Base-by-base conservation (phyloP, 2,329 filamentous ascomycete genomes). In the Apiospora arundinis region DNA sequence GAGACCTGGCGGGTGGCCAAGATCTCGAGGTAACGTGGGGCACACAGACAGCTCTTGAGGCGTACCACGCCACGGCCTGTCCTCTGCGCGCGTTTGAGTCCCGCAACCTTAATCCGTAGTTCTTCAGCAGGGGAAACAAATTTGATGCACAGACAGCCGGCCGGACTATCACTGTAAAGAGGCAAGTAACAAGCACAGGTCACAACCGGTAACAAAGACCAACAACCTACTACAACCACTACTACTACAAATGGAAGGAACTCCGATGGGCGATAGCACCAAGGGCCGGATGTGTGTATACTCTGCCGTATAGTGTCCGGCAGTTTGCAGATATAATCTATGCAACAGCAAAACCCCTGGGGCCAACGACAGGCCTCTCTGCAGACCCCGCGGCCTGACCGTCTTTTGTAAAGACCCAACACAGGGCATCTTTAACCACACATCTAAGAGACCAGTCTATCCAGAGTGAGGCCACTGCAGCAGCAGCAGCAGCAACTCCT, bases 61-160 rank as follows among this genome's bases (percentile, higher is more conserved):
- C 49, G 49, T 11, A 18, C 7, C 9, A 25, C 18, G 11, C 25
- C 49, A 60, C 52, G 18, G 25, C 2, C 28, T 37, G 52, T 32
- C 28, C 28, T n/a, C 28, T 37, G 21, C 18, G 49, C 49, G 48
- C 23, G 56, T 18, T 21, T 8, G 21, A 37, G 56, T 40, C 32
- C 56, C 56, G 37, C 56, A 63, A 63, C 28, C 56, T 63, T 63
- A 63, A 40, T 63, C 12, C 12, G 23, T 56, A 63, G 56, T n/a
- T 18, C 16, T 12, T n/a, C 2, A n/a, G 9, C 32, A 14, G 32
- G 28, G 28, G 2, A 37, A 7, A 21, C 6, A 37, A 37, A n/a
- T n/a, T n/a, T n/a, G n/a, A n/a, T 4, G 52, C 28, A 37, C 28
- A 18, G 12, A 21, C 44, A 46, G 16, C 52, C 16, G 23, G 28